Percentiles rank a stretch among this genome's conserved stretches.
These are phyloP conservation scores for Colletotrichum siamense DNA, from an alignment of 2,329 filamentous ascomycete species.

Conservation along the genomic window DNA sequence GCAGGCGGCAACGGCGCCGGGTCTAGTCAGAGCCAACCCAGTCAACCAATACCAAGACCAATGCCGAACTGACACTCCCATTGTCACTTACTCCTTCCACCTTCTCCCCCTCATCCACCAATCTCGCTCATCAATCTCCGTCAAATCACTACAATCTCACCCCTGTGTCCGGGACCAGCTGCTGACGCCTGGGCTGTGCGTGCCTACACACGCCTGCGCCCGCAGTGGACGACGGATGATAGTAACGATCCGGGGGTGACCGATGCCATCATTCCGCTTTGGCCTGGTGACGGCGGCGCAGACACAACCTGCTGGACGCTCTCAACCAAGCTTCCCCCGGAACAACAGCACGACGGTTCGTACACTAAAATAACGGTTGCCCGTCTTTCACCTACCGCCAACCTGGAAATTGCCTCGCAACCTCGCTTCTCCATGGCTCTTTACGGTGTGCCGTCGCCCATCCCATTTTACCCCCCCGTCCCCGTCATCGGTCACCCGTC, in stretches of 20 bases:
- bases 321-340: not conserved
- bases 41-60: not conserved
- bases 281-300: slow-evolving; percentile 16
- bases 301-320: not conserved
- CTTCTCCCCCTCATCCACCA: not conserved
- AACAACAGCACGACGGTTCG: not conserved
- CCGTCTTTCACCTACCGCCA: not conserved
- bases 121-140: not conserved
- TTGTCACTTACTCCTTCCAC: not conserved
- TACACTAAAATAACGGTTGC: slow-evolving; percentile 13
- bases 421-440: not conserved
- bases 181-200: slow-evolving; percentile 15
- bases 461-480: not conserved
- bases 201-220: slow-evolving; percentile 3
- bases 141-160: not conserved
- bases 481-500: slow-evolving; percentile 15
- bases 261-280: slow-evolving; percentile 19
- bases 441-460: not conserved
- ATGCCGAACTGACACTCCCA: not conserved
- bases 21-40: slow-evolving; percentile 8
- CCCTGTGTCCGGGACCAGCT: slow-evolving; percentile 12
- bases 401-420: not conserved
- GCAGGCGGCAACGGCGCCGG: slow-evolving; percentile 19
- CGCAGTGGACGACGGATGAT: not conserved
- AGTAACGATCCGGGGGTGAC: slow-evolving; percentile 12